Base-by-base conservation (phyloP, 495 filamentous ascomycete species). In the Talaromyces adpressus region DNA sequence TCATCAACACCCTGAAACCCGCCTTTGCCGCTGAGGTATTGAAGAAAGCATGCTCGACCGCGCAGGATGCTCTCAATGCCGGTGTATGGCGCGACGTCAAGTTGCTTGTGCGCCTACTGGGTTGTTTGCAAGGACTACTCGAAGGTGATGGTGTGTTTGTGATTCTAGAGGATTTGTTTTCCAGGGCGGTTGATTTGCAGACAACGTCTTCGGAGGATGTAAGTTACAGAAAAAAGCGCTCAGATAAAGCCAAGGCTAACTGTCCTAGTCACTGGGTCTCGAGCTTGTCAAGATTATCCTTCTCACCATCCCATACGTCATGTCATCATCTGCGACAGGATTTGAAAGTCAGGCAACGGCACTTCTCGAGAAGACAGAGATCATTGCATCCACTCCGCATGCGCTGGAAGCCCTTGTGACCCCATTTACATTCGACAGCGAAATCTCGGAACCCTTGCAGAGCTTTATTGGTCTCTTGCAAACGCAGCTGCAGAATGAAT, bases 211-310 rank as follows among this genome's bases (percentile, higher is more conserved):
- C 88, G 11, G 92, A 96, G 70, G 92, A 97, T 78, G 90, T 93
- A 71, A 81, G 90, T 79, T 11, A 45, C 30, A 53, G n/a, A 58
- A 1, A 29, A 25, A 1, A 12, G 12, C 57, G 47, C 18, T 29
- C 29, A 4, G 8, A n/a, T 34, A 16, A 57, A 29, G 9, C 12
- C 52, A 32, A 32, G 25, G 4, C 57, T 32, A 30, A 57, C 11
- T 23, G 36, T 23, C 58, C 53, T 59, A 82, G 81, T 72, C 82
- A 45, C 70, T 83, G 64, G 90, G 92, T 2, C 81, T 99, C 34
- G 94, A 98, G 75, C 83, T 99, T 52, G 91, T 96, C 70, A 97
- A 97, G 75, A 91, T 97, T 66, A 95, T 97, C 62, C 84, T 97
- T 45, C 85, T 96, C 47, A 94, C 92, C 0, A 88, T 98, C 63